phyloP scores from a whole-genome alignment of 371 early-diverging fungal genomes.

The Encephalitozoon intestinalis region DNA sequence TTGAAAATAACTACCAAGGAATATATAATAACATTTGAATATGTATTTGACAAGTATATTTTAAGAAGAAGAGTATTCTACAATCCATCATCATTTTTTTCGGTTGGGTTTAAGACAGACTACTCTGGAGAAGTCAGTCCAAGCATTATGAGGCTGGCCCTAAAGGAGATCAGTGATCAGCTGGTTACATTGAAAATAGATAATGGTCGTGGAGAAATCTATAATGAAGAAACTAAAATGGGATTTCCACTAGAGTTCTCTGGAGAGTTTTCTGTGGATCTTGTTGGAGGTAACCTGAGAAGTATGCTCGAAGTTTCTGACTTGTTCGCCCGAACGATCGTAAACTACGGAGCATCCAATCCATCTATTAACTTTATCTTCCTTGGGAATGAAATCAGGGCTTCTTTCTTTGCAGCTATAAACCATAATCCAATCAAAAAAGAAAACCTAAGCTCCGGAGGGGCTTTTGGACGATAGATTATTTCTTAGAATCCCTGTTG shows the following conservation, averaged over 20 bases:
- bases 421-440: neutral
- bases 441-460: neutral
- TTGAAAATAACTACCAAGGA: neutral
- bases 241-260: neutral
- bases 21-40: slow-evolving; percentile 10
- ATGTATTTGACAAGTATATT: slow-evolving; percentile 23
- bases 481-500: neutral
- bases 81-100: neutral
- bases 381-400: neutral
- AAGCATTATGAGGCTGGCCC: neutral
- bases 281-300: neutral
- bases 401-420: neutral
- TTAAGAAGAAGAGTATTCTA: slow-evolving; percentile 16
- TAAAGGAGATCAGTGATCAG: neutral
- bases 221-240: neutral
- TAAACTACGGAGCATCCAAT: neutral
- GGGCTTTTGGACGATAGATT: neutral
- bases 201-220: neutral
- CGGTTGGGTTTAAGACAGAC: neutral
- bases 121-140: neutral
- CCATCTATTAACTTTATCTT: neutral
- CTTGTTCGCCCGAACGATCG: neutral
- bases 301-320: neutral
- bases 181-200: neutral
- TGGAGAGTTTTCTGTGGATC: neutral